A percentile compares a stretch with the other conserved stretches of the same genome.
These are phyloP conservation scores for Penicillium sp. DNA, from an alignment of 2,329 filamentous ascomycete species.

Conservation along the genomic window DNA sequence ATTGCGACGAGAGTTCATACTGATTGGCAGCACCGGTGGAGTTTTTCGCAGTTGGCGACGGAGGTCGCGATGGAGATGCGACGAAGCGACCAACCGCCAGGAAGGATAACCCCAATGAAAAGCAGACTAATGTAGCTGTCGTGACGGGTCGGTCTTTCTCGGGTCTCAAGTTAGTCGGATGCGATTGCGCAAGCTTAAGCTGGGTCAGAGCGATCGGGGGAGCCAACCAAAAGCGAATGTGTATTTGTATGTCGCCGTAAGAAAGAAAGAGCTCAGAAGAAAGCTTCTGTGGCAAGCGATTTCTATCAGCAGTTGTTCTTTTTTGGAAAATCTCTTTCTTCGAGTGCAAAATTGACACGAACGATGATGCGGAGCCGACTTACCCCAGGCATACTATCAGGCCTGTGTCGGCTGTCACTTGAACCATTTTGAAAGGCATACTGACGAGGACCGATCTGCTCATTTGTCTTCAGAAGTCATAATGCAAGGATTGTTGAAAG, in stretches of 20 bases:
- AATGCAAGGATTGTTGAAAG: too few relatives aligned
- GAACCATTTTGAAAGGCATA: conserved; percentile 16
- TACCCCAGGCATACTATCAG: conserved; percentile 32
- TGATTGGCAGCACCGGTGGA: conserved; percentile 24
- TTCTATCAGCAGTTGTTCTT: conserved; percentile 15
- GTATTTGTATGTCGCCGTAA: conserved; percentile 31
- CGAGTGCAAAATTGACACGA: not conserved
- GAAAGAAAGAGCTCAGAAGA: conserved; percentile 31
- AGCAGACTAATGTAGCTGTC: conserved; percentile 38
- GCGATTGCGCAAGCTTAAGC: conserved; percentile 1
- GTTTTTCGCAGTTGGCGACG: conserved; percentile 22
- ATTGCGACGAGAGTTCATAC: conserved; percentile 19
- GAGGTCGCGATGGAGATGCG: conserved; percentile 20
- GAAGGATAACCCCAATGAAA: conserved; percentile 35
- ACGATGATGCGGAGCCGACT: conserved; percentile 4
- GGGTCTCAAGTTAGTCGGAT: conserved; percentile 9
- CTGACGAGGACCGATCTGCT: too few relatives aligned
- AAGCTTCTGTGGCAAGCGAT: conserved; percentile 20
- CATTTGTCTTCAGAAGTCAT: too few relatives aligned
- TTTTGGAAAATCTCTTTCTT: not conserved
- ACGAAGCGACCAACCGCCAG: conserved; percentile 32
- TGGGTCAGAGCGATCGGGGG: not conserved
- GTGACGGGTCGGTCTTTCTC: conserved; percentile 43
- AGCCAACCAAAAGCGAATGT: conserved; percentile 38
- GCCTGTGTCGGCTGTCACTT: conserved; percentile 26